A percentile compares a stretch with the other conserved stretches of the same genome.
Evolutionary conservation across 2,329 filamentous ascomycete species (phyloP).

Genomic region (Exophiala sideris): DNA sequence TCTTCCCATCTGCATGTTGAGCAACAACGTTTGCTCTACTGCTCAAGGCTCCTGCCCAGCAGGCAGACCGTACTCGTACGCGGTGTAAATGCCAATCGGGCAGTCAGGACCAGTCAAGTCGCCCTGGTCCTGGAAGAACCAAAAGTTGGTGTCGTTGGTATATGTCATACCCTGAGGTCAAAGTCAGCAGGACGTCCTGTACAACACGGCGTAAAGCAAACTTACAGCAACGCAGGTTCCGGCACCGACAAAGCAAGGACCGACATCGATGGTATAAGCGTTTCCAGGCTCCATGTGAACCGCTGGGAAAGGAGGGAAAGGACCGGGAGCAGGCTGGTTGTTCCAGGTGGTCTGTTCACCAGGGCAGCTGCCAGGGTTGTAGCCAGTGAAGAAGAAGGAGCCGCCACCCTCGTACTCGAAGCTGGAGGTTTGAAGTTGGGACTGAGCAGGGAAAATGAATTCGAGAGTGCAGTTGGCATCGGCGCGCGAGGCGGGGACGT

Average conservation of each 20-base stretch:
- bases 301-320: conserved; percentile 41
- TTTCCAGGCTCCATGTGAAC: conserved; percentile 51
- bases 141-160: conserved; percentile 50
- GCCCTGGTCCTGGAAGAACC: conserved; percentile 65
- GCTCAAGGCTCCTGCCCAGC: neutral
- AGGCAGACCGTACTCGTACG: conserved; percentile 27
- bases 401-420: conserved; percentile 56
- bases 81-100: conserved; percentile 29
- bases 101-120: conserved; percentile 10
- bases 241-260: conserved; percentile 29
- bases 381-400: conserved; percentile 49
- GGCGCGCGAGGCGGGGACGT: conserved; percentile 53
- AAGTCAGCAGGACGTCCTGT: conserved; percentile 53
- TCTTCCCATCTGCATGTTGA: neutral
- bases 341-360: conserved; percentile 50
- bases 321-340: conserved; percentile 47
- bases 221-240: conserved; percentile 24
- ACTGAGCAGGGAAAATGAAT: conserved; percentile 61
- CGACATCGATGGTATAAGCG: conserved; percentile 47
- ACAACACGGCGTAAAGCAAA: conserved; percentile 35
- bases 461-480: conserved; percentile 61
- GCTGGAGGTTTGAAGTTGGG: conserved; percentile 58
- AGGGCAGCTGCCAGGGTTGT: conserved; percentile 47
- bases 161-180: conserved; percentile 24
- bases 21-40: neutral